Evolutionary conservation across 305 asterid genomes (phyloP).

Genomic region (Fraxinus dipetala): DNA sequence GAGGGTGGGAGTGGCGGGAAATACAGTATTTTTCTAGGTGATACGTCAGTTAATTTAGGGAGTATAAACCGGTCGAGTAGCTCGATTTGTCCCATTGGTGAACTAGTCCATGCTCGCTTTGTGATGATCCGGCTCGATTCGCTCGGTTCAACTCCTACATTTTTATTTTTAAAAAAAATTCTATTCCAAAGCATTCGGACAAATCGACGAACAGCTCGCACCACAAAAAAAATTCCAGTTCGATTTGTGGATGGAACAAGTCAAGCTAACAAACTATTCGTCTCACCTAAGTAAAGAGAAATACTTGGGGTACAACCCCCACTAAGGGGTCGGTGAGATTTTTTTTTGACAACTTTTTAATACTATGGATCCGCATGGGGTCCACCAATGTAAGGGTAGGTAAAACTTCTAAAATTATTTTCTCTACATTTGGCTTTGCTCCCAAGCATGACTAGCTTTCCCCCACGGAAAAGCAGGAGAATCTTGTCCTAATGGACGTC

Average conservation of each 20-base stretch:
- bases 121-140: neutral
- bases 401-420: too few species aligned
- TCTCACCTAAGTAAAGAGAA: neutral
- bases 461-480: constrained; percentile 47
- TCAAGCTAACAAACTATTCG: neutral
- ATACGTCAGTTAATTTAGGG: neutral
- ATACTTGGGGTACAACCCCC: too few species aligned
- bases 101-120: neutral
- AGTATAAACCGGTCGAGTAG: neutral
- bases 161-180: neutral
- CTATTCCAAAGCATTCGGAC: neutral
- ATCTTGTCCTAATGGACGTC: constrained; percentile 54
- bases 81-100: neutral
- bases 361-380: too few species aligned
- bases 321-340: too few species aligned
- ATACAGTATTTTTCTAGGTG: constrained; percentile 19
- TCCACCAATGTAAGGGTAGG: too few species aligned
- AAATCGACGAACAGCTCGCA: neutral
- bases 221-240: neutral
- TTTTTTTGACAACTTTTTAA: too few species aligned
- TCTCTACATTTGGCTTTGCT: too few species aligned
- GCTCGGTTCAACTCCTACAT: neutral
- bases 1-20: constrained; percentile 39
- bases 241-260: neutral
- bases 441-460: constrained; percentile 6